A percentile compares a stretch with the other conserved stretches of the same genome.
Evolutionary conservation across 257 asterid genomes (phyloP).

Genomic region (Lycium ferocissimum): DNA sequence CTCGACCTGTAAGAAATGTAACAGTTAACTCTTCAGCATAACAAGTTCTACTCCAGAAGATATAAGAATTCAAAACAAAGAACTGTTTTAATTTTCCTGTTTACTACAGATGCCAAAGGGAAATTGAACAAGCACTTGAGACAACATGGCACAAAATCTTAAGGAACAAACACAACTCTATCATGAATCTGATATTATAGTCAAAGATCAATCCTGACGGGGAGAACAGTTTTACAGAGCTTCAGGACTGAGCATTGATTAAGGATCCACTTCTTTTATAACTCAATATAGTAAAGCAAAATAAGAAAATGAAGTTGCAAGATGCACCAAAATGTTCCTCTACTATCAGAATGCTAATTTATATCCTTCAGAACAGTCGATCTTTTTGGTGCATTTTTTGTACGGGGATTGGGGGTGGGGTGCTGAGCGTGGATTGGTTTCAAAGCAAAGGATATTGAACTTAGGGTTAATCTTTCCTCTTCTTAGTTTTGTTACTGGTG

Average conservation of each 20-base stretch:
- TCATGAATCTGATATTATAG: not conserved
- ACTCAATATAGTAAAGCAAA: not conserved
- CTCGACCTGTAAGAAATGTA: slow-evolving; percentile 66
- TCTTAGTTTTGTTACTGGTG: not conserved
- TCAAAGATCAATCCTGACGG: not conserved
- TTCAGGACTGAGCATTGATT: not conserved
- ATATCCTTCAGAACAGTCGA: not conserved
- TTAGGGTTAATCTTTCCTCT: slow-evolving; percentile 7
- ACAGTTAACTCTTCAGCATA: slow-evolving; percentile 26
- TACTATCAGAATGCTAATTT: not conserved
- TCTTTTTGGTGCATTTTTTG: not conserved
- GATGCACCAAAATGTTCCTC: not conserved
- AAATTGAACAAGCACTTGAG: slow-evolving; percentile 15
- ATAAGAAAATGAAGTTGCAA: not conserved
- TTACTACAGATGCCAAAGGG: slow-evolving; percentile 7
- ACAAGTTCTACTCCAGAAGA: slow-evolving; percentile 23
- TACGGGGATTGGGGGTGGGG: not conserved
- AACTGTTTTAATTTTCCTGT: not conserved
- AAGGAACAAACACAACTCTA: not conserved
- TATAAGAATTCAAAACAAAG: not conserved
- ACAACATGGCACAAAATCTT: not conserved
- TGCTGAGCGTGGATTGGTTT: not conserved
- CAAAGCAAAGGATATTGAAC: not conserved
- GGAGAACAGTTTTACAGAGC: not conserved
- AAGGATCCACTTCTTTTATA: not conserved